Conservation (phyloP, 306 rosid genomes). For the Sicyos edulis region DNA sequence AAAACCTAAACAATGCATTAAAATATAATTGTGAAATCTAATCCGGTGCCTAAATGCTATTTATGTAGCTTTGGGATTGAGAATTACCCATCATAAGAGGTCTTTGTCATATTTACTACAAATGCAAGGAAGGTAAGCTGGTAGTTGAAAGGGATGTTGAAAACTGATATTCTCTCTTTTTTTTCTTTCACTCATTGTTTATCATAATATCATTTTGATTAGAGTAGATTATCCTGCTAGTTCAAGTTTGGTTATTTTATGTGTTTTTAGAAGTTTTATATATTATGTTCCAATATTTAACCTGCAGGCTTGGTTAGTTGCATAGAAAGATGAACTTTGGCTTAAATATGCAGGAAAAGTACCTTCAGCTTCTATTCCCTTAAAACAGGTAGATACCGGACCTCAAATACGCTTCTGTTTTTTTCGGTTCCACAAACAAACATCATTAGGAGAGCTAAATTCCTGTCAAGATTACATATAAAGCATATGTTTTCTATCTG, state of each 20-base stretch:
- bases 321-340: not conserved
- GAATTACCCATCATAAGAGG: not conserved
- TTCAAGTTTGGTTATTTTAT: not conserved
- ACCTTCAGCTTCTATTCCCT: conserved; percentile 10
- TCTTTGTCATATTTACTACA: not conserved
- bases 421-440: not conserved
- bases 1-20: not conserved
- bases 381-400: not conserved
- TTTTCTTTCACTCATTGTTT: not conserved
- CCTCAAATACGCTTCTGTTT: not conserved
- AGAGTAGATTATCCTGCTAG: not conserved
- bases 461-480: conserved; percentile 4
- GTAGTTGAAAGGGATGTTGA: not conserved
- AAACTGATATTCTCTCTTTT: not conserved
- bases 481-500: not conserved
- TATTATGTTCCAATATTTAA: not conserved
- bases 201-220: not conserved
- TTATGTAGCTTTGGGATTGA: not conserved
- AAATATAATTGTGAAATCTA: not conserved
- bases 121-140: not conserved
- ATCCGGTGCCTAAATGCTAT: not conserved
- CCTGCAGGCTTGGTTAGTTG: not conserved
- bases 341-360: not conserved
- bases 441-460: not conserved
- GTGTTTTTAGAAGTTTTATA: not conserved